Conservation (phyloP, 176 grass and related monocot species). For the Otatea glauca region DNA sequence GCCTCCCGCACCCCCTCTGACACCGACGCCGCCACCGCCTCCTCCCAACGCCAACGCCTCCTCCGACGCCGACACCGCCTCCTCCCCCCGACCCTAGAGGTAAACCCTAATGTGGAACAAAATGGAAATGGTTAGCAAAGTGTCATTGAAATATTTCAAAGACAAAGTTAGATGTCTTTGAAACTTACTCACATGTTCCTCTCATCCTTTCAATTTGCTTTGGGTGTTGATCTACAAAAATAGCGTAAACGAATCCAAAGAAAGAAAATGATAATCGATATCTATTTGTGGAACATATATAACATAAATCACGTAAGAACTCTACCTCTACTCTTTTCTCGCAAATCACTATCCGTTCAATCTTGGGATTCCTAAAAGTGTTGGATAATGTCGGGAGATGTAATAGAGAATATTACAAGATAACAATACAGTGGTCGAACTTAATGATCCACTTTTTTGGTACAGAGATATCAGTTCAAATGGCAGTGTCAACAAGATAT, state of each 20-base stretch:
- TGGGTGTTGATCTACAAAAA: conserved; percentile 82
- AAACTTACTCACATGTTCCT: conserved; percentile 92
- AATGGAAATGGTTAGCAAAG: conserved; percentile 24
- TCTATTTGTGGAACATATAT: conserved; percentile 18
- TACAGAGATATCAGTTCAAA: conserved; percentile 24
- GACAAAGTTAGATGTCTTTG: not conserved
- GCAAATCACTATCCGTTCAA: conserved; percentile 90
- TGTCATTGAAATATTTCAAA: conserved; percentile 14
- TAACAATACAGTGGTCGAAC: not conserved
- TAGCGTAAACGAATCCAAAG: conserved; percentile 4
- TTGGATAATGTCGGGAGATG: conserved; percentile 28
- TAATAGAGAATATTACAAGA: conserved; percentile 15
- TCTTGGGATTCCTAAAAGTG: conserved; percentile 81
- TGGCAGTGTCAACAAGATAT: conserved; percentile 7
- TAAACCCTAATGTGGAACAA: conserved; percentile 8
- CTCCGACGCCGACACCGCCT: too few relatives aligned
- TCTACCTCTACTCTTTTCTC: conserved; percentile 94
- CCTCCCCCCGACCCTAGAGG: too few relatives aligned
- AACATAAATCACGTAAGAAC: conserved; percentile 24
- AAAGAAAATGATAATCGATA: conserved; percentile 37
- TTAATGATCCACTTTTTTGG: conserved; percentile 6
- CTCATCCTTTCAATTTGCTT: conserved; percentile 95
- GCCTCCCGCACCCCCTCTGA: too few relatives aligned
- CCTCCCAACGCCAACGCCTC: too few relatives aligned
- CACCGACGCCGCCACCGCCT: too few relatives aligned